Conservation (phyloP, 1,139 yeast species). For the Suhomyces bribrorum region DNA sequence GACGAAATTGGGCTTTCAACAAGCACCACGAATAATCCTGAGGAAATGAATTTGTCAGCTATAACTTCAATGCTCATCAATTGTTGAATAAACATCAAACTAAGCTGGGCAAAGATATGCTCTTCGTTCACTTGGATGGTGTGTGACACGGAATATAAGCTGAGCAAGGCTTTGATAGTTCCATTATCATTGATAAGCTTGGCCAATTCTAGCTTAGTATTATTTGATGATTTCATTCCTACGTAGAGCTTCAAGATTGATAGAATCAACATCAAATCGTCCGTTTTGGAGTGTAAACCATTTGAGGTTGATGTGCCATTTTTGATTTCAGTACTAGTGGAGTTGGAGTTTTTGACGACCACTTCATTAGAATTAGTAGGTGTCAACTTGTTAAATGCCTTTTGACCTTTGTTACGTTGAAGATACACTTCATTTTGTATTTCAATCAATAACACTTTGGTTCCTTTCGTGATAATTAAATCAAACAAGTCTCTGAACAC, state of each 20-base stretch:
- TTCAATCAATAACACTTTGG: conserved; percentile 53
- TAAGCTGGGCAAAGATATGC: conserved; percentile 69
- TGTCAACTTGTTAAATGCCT: background rate
- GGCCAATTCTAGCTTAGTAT: conserved; percentile 54
- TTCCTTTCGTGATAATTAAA: conserved; percentile 59
- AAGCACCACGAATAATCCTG: conserved; percentile 69
- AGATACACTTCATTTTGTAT: conserved; percentile 57
- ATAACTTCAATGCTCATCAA: conserved; percentile 61
- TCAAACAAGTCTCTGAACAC: conserved; percentile 59
- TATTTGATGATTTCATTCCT: conserved; percentile 49
- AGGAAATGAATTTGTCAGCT: conserved; percentile 64
- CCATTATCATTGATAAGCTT: conserved; percentile 57
- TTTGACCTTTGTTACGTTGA: conserved; percentile 4
- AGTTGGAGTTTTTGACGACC: conserved; percentile 22
- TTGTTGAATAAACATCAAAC: conserved; percentile 70
- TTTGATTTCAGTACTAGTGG: background rate
- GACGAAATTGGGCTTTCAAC: conserved; percentile 75
- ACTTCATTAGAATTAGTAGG: background rate
- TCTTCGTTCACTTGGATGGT: conserved; percentile 62
- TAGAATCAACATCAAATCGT: conserved; percentile 64
- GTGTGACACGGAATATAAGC: conserved; percentile 70
- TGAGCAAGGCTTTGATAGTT: conserved; percentile 61
- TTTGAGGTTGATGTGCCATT: background rate
- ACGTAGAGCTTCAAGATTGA: conserved; percentile 63
- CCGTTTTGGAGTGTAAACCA: conserved; percentile 5